Evolutionary conservation across 2,329 filamentous ascomycete species (phyloP).

Genomic region (Fusarium fujikuroi): DNA sequence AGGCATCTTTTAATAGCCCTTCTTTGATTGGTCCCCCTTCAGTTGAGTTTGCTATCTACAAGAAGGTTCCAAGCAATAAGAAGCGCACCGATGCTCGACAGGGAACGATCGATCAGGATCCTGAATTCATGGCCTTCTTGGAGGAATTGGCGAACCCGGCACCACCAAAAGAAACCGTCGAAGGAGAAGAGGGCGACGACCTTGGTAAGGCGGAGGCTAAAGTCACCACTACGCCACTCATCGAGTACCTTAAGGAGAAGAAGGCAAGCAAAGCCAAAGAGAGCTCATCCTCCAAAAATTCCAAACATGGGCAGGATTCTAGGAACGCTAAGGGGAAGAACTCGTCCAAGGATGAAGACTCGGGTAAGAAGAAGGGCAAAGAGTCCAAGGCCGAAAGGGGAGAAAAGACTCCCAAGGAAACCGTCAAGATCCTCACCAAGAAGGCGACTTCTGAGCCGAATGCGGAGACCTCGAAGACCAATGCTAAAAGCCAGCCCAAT

Average conservation of each 20-base stretch:
- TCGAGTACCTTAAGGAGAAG: constrained; percentile 91
- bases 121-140: constrained; percentile 94
- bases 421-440: constrained; percentile 72
- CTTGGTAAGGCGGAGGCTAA: constrained; percentile 64
- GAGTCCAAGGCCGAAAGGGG: constrained; percentile 66
- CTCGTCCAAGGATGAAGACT: constrained; percentile 58
- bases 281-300: constrained; percentile 51
- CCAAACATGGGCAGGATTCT: constrained; percentile 68
- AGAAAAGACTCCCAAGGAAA: constrained; percentile 65
- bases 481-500: constrained; percentile 50
- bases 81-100: constrained; percentile 84
- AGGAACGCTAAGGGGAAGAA: constrained; percentile 61
- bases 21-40: constrained; percentile 81
- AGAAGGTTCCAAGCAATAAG: constrained; percentile 80
- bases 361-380: constrained; percentile 71
- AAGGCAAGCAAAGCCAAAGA: constrained; percentile 80
- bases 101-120: constrained; percentile 95
- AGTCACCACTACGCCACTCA: constrained; percentile 84
- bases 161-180: constrained; percentile 55
- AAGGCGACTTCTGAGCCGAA: constrained; percentile 63
- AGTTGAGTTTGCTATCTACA: constrained; percentile 85
- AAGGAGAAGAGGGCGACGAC: constrained; percentile 57
- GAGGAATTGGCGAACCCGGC: constrained; percentile 82
- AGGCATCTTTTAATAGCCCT: constrained; percentile 76
- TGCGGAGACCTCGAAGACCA: constrained; percentile 58